phyloP scores from a whole-genome alignment of 371 early-diverging fungal genomes.

The Rhizopus delemar region DNA sequence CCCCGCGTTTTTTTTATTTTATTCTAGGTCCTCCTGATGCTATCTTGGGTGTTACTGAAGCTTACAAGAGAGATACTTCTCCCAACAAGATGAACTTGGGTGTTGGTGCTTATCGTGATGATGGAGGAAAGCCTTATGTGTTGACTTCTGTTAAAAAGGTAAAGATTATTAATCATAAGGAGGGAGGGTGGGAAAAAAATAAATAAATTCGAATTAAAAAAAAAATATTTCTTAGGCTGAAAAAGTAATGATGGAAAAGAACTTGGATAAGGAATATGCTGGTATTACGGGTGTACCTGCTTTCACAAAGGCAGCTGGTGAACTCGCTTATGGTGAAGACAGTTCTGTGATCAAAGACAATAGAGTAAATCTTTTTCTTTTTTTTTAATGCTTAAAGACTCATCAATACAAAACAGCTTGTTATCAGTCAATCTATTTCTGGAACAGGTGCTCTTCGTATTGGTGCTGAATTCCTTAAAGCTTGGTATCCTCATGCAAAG shows the following conservation, averaged over 20 bases:
- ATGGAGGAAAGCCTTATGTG: conserved; percentile 92
- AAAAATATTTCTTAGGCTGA: conserved; percentile 69
- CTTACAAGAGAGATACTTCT: conserved; percentile 90
- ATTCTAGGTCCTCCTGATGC: conserved; percentile 91
- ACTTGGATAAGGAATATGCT: conserved; percentile 94
- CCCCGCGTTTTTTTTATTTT: not conserved
- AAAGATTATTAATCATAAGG: not conserved
- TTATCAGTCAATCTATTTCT: conserved; percentile 92
- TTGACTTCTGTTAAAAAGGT: conserved; percentile 86
- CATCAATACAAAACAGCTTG: conserved; percentile 54
- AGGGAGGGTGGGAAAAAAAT: not conserved
- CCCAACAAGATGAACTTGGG: conserved; percentile 96
- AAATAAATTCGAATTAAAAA: not conserved
- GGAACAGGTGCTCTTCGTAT: conserved; percentile 97
- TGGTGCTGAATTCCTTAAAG: conserved; percentile 87
- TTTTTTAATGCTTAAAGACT: not conserved
- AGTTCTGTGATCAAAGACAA: conserved; percentile 70
- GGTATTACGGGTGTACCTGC: conserved; percentile 89
- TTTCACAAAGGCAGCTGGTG: conserved; percentile 82
- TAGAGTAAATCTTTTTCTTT: conserved; percentile 53
- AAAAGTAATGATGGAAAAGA: conserved; percentile 60
- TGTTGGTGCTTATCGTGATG: conserved; percentile 97
- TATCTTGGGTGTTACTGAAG: conserved; percentile 95
- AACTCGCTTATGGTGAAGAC: conserved; percentile 87
- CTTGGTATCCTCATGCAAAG: conserved; percentile 84